These are phyloP conservation scores for Spizellomyces punctatus DNA, from an alignment of 192 early-diverging fungal genomes.

Conservation along the genomic window DNA sequence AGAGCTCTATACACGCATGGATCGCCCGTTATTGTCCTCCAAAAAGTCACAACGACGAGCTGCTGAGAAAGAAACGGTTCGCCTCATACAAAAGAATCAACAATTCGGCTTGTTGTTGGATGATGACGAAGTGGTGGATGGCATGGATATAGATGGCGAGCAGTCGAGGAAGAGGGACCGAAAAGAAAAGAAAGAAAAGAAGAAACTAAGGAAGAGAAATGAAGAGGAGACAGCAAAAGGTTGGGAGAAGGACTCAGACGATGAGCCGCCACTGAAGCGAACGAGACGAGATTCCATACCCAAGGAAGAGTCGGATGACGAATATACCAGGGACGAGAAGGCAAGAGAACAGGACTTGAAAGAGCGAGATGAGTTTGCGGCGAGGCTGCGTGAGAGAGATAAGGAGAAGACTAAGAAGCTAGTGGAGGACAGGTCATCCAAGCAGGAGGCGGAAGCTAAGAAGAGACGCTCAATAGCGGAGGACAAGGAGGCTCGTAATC, in stretches of 20 bases:
- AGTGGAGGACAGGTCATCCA: conserved; percentile 74
- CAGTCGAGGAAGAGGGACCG: background rate
- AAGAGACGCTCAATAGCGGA: conserved; percentile 81
- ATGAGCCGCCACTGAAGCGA: conserved; percentile 41
- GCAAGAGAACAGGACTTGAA: conserved; percentile 64
- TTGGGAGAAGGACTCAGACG: conserved; percentile 51
- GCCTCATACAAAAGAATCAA: conserved; percentile 42
- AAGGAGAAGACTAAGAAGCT: conserved; percentile 77
- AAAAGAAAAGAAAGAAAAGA: conserved; percentile 42
- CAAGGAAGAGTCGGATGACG: conserved; percentile 13
- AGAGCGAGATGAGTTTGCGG: conserved; percentile 91
- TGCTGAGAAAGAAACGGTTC: conserved; percentile 30
- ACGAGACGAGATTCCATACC: conserved; percentile 11
- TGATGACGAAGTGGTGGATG: conserved; percentile 33
- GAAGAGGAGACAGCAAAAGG: conserved; percentile 58
- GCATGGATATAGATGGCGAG: conserved; percentile 5
- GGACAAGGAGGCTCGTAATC: conserved; percentile 67
- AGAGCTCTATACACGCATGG: conserved; percentile 65
- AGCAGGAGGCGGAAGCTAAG: conserved; percentile 62
- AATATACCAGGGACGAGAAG: conserved; percentile 50
- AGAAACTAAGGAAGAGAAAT: conserved; percentile 50
- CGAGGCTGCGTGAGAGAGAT: conserved; percentile 80
- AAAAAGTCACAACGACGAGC: conserved; percentile 37
- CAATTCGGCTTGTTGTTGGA: conserved; percentile 39
- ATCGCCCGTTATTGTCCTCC: conserved; percentile 29